Percentiles rank a stretch among this genome's conserved stretches.
These are phyloP conservation scores for Xylariaceae sp. DNA, from an alignment of 2,329 filamentous ascomycete species.

Conservation along the genomic window DNA sequence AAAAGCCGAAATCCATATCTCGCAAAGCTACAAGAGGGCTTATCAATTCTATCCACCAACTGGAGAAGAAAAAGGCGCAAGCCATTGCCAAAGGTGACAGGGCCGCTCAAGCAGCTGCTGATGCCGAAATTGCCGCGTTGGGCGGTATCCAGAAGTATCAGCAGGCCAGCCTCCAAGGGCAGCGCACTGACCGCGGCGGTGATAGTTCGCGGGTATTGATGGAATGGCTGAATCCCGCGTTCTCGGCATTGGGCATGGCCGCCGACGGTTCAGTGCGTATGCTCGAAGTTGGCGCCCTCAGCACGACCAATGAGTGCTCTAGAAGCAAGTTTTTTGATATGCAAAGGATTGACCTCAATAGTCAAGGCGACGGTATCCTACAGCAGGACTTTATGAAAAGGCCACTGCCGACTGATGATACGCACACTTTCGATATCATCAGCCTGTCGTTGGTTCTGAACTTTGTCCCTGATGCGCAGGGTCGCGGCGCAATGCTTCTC, in stretches of 20 bases:
- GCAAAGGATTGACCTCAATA: constrained; percentile 83
- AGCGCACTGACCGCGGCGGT: constrained; percentile 59
- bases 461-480: constrained; percentile 73
- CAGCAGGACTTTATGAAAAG: constrained; percentile 94
- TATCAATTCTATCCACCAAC: constrained; percentile 60
- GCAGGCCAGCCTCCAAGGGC: constrained; percentile 62
- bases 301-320: constrained; percentile 78
- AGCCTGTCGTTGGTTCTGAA: constrained; percentile 91
- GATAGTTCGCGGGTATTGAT: constrained; percentile 61
- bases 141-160: constrained; percentile 61
- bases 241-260: constrained; percentile 24
- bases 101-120: constrained; percentile 40
- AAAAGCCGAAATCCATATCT: constrained; percentile 52
- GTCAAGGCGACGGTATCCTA: constrained; percentile 71
- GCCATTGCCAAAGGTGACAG: constrained; percentile 51
- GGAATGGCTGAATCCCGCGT: constrained; percentile 50
- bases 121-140: constrained; percentile 49
- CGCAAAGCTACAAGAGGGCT: constrained; percentile 58
- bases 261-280: constrained; percentile 47
- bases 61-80: constrained; percentile 57
- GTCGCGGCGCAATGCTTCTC: constrained; percentile 78
- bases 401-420: constrained; percentile 58
- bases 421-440: constrained; percentile 77
- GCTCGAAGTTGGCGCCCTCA: constrained; percentile 86
- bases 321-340: constrained; percentile 64